These are phyloP conservation scores for Aspergillus coremiiformis DNA, from an alignment of 495 filamentous ascomycete species.

Conservation along the genomic window DNA sequence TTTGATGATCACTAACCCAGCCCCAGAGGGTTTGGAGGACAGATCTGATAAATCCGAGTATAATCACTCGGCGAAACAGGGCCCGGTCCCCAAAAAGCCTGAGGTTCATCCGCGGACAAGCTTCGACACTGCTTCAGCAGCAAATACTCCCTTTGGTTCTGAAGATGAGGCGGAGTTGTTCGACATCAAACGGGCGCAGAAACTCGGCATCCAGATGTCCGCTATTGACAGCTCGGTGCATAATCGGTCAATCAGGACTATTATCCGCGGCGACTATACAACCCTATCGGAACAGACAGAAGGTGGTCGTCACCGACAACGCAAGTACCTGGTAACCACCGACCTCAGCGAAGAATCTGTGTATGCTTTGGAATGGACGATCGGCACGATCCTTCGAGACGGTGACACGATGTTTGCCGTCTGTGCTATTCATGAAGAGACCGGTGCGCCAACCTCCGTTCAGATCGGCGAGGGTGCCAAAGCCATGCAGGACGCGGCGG, in stretches of 20 bases:
- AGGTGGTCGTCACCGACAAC: conserved; percentile 60
- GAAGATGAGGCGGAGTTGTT: conserved; percentile 78
- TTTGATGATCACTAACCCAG: neutral
- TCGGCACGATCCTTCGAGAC: conserved; percentile 89
- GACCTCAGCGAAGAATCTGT: conserved; percentile 90
- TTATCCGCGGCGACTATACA: conserved; percentile 78
- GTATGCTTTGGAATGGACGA: conserved; percentile 93
- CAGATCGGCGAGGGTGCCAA: conserved; percentile 53
- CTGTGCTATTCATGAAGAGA: conserved; percentile 84
- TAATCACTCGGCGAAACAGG: conserved; percentile 16
- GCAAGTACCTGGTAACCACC: conserved; percentile 87
- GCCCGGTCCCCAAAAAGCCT: conserved; percentile 42
- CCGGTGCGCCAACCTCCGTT: conserved; percentile 28
- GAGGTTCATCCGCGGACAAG: conserved; percentile 75
- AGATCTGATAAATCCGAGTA: conserved; percentile 3
- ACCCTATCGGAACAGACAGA: conserved; percentile 68
- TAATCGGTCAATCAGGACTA: conserved; percentile 75
- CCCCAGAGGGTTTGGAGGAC: neutral
- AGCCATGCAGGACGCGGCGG: conserved; percentile 64
- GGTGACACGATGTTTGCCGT: conserved; percentile 91
- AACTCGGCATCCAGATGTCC: conserved; percentile 70
- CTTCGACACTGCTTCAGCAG: conserved; percentile 65
- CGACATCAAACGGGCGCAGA: conserved; percentile 81
- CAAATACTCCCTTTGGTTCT: conserved; percentile 72
- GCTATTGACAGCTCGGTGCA: conserved; percentile 65